Evolutionary conservation across 129 eudicot species (phyloP).

Genomic region (Centaurea solstitialis): DNA sequence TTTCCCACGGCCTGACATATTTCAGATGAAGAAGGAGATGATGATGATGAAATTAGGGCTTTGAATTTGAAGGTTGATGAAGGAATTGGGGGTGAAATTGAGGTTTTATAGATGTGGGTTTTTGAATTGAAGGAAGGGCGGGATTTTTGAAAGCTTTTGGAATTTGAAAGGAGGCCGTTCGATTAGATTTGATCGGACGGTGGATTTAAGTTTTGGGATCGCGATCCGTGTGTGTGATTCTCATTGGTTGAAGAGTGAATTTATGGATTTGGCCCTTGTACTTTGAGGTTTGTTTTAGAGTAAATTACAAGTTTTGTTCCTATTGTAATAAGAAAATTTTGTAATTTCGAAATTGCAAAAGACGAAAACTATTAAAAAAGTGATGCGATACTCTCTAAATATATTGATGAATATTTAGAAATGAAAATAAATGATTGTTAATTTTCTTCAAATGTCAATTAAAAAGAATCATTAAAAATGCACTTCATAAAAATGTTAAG

Average conservation of each 20-base stretch:
- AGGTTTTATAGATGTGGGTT: not conserved
- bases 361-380: too few relatives aligned
- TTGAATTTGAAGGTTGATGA: not conserved
- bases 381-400: too few relatives aligned
- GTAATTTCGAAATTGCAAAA: too few relatives aligned
- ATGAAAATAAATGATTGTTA: too few relatives aligned
- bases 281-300: not conserved
- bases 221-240: not conserved
- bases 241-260: not conserved
- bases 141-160: not conserved
- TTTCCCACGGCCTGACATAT: conserved; percentile 29
- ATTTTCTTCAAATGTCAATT: too few relatives aligned
- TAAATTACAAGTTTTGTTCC: too few relatives aligned
- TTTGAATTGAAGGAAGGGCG: not conserved
- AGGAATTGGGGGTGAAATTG: not conserved
- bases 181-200: not conserved
- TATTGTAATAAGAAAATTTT: too few relatives aligned
- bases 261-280: not conserved
- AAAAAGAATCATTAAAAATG: too few relatives aligned
- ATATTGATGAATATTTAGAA: too few relatives aligned
- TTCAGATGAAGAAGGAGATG: not conserved
- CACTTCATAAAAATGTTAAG: too few relatives aligned
- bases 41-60: conserved; percentile 1
- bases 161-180: conserved; percentile 1
- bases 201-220: not conserved